These are phyloP conservation scores for Podospora comata DNA, from an alignment of 495 filamentous ascomycete species.

Conservation along the genomic window DNA sequence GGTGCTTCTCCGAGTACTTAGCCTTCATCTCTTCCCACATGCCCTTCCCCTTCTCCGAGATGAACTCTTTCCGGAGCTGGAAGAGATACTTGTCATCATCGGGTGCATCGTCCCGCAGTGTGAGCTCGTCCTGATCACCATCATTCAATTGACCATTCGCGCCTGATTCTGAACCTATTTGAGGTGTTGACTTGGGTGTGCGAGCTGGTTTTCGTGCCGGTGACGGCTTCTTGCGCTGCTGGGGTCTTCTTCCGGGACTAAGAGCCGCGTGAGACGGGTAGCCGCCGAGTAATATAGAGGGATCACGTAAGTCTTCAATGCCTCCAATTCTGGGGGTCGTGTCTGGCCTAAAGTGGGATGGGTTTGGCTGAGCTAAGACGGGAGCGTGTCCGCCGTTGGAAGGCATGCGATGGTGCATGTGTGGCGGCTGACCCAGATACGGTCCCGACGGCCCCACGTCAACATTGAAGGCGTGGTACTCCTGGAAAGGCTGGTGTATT, in stretches of 20 bases:
- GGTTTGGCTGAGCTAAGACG: constrained; percentile 25
- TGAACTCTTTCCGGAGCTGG: constrained; percentile 40
- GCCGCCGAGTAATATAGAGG: constrained; percentile 20
- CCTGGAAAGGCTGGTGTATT: constrained; percentile 26
- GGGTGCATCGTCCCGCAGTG: constrained; percentile 41
- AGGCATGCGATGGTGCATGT: constrained; percentile 29
- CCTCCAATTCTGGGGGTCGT: constrained; percentile 22
- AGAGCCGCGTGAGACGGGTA: constrained; percentile 31
- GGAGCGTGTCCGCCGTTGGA: constrained; percentile 23
- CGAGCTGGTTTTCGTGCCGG: constrained; percentile 24
- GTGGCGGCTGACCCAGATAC: constrained; percentile 19
- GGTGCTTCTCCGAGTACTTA: constrained; percentile 41
- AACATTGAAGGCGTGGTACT: constrained; percentile 25
- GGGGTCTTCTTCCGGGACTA: constrained; percentile 24
- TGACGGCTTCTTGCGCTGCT: constrained; percentile 27
- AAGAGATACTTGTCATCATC: constrained; percentile 47
- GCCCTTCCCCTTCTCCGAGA: constrained; percentile 48
- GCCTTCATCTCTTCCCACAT: constrained; percentile 52
- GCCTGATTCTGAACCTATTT: constrained; percentile 16
- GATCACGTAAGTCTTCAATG: constrained; percentile 32
- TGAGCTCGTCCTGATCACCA: constrained; percentile 28
- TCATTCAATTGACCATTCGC: constrained; percentile 15
- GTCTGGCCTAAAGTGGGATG: constrained; percentile 25
- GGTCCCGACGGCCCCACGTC: constrained; percentile 14
- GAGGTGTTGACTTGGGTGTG: constrained; percentile 25